phyloP scores from a whole-genome alignment of 2,329 filamentous ascomycete genomes.

The Fusarium longipes region DNA sequence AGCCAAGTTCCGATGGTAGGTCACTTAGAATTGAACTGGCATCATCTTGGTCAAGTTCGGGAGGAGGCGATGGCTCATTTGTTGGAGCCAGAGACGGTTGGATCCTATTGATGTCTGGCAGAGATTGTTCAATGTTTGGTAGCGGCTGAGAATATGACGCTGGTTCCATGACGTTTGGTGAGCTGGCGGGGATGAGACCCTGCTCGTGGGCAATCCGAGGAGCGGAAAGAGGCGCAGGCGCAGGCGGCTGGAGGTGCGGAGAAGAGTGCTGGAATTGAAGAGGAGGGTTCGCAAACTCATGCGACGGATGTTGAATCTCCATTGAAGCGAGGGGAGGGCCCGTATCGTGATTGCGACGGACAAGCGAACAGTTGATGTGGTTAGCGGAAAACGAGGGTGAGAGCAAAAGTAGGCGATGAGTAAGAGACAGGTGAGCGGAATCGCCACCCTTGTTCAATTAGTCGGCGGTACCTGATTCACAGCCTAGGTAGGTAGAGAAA shows the following conservation, averaged over 20 bases:
- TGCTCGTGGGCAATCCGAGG: constrained; percentile 25
- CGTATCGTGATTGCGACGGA: constrained; percentile 36
- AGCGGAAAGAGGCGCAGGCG: constrained; percentile 16
- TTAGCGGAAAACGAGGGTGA: constrained; percentile 7
- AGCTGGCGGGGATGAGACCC: constrained; percentile 35
- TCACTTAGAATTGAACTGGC: constrained; percentile 46
- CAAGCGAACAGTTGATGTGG: constrained; percentile 19
- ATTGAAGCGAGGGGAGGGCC: constrained; percentile 35
- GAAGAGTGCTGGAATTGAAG: constrained; percentile 24
- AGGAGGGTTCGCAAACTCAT: constrained; percentile 16
- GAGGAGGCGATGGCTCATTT: background rate
- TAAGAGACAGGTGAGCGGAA: constrained; percentile 33
- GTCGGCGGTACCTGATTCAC: constrained; percentile 7
- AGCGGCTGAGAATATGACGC: constrained; percentile 15
- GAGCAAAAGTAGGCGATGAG: constrained; percentile 17
- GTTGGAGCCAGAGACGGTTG: constrained; percentile 10
- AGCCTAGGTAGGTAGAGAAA: constrained; percentile 19
- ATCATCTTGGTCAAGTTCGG: constrained; percentile 24
- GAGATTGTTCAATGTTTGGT: constrained; percentile 6
- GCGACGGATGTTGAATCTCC: constrained; percentile 38
- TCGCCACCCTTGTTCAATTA: constrained; percentile 25
- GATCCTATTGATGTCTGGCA: background rate
- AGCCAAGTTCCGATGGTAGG: constrained; percentile 19
- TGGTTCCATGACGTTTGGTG: constrained; percentile 36
- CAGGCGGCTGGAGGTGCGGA: constrained; percentile 12